These are phyloP conservation scores for Knufia petricola DNA, from an alignment of 2,329 filamentous ascomycete genomes.

Conservation along the genomic window DNA sequence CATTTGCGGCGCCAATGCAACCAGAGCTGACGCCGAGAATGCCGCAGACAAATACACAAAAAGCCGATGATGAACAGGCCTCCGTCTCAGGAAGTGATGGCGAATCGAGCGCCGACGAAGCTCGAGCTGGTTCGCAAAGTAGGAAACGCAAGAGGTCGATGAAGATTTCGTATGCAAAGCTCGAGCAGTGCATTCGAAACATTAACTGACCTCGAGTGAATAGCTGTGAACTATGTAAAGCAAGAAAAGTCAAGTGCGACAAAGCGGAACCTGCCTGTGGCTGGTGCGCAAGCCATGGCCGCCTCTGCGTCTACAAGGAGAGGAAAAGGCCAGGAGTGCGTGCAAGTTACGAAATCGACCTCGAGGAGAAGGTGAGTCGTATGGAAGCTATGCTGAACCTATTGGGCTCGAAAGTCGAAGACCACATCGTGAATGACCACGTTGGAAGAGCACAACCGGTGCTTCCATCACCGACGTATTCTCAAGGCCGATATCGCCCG, in stretches of 20 bases:
- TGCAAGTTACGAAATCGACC: constrained; percentile 53
- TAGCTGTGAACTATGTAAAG: constrained; percentile 37
- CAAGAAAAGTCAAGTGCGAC: constrained; percentile 40
- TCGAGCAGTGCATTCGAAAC: not conserved
- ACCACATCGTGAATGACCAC: constrained; percentile 15
- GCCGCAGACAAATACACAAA: not conserved
- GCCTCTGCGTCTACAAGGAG: constrained; percentile 59
- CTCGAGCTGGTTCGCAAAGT: not conserved
- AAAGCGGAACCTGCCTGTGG: constrained; percentile 54
- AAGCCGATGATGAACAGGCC: not conserved
- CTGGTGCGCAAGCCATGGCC: constrained; percentile 60
- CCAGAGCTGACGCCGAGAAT: not conserved
- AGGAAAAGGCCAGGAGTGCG: constrained; percentile 59
- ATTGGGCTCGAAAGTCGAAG: constrained; percentile 20
- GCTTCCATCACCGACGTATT: not conserved
- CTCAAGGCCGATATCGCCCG: constrained; percentile 1
- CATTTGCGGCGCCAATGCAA: not conserved
- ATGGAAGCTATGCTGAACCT: constrained; percentile 37
- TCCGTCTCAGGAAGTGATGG: constrained; percentile 8
- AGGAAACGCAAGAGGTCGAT: constrained; percentile 49
- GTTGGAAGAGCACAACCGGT: not conserved
- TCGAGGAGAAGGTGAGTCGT: constrained; percentile 46
- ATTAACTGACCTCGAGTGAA: constrained; percentile 8
- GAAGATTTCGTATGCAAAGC: constrained; percentile 23
- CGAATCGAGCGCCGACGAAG: constrained; percentile 4